These are phyloP conservation scores for Pichia inconspicua DNA, from an alignment of 1,139 yeast species.

Conservation along the genomic window DNA sequence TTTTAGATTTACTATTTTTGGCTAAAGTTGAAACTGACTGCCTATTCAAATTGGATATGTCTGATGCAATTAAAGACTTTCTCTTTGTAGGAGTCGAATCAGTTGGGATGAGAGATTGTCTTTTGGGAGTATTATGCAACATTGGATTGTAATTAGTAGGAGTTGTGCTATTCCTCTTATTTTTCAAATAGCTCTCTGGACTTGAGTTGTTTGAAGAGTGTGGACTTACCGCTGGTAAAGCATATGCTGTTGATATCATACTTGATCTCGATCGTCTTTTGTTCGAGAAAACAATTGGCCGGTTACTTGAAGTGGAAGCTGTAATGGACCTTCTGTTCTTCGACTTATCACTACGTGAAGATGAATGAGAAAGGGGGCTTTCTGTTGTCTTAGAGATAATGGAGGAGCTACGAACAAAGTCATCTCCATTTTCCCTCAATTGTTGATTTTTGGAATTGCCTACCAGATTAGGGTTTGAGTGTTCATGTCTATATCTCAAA, in stretches of 20 bases:
- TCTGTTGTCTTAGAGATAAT: constrained; percentile 24
- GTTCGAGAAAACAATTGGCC: constrained; percentile 50
- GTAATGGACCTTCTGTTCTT: constrained; percentile 44
- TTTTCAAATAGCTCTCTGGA: constrained; percentile 3
- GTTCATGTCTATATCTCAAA: constrained; percentile 78
- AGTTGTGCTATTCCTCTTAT: constrained; percentile 1
- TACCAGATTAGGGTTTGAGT: constrained; percentile 24
- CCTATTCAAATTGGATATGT: constrained; percentile 5
- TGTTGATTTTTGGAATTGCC: constrained; percentile 2
- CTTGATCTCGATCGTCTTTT: constrained; percentile 16
- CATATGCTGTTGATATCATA: constrained; percentile 6
- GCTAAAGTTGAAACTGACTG: neutral
- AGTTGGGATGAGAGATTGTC: neutral
- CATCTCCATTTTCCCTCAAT: constrained; percentile 4
- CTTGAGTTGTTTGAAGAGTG: constrained; percentile 8
- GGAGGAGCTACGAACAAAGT: constrained; percentile 26
- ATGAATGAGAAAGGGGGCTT: constrained; percentile 6
- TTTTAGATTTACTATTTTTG: constrained; percentile 25
- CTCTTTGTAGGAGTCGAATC: constrained; percentile 12
- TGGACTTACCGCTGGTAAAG: constrained; percentile 3
- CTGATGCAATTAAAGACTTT: constrained; percentile 6
- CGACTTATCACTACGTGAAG: constrained; percentile 20
- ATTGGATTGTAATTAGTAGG: neutral
- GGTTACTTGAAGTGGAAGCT: constrained; percentile 46
- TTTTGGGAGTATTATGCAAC: neutral